These are phyloP conservation scores for Globisporangium canariense DNA, from an alignment of 352 stramenopile species.

Conservation along the genomic window DNA sequence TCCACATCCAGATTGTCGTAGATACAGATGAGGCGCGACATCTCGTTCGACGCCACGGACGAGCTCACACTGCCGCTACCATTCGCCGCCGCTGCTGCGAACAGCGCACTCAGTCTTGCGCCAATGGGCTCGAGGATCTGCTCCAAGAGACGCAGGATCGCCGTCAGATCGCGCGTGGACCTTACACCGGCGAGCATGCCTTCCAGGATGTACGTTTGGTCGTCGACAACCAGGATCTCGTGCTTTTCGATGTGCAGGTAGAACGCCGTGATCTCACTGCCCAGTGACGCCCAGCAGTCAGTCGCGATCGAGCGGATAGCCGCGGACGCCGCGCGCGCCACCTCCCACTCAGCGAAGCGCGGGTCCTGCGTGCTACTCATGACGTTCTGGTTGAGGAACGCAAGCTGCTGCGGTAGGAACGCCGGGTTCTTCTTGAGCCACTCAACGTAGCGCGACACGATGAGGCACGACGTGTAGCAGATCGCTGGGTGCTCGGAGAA, in stretches of 20 bases:
- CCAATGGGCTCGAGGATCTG: conserved; percentile 68
- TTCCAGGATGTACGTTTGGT: conserved; percentile 85
- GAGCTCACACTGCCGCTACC: conserved; percentile 30
- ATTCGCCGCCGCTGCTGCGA: conserved; percentile 26
- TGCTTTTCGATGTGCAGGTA: conserved; percentile 74
- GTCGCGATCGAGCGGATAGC: conserved; percentile 70
- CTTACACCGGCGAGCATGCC: conserved; percentile 65
- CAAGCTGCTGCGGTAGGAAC: conserved; percentile 50
- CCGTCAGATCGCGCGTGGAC: conserved; percentile 38
- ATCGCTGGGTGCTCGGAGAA: conserved; percentile 77
- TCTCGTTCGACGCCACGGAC: conserved; percentile 48
- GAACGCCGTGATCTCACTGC: conserved; percentile 63
- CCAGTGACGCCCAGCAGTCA: conserved; percentile 73
- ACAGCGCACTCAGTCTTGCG: conserved; percentile 40
- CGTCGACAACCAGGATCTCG: conserved; percentile 66
- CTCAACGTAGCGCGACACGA: conserved; percentile 77
- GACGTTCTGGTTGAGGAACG: conserved; percentile 73
- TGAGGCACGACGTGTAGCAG: conserved; percentile 82
- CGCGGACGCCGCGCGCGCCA: conserved; percentile 63
- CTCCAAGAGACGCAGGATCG: conserved; percentile 52
- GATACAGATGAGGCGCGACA: conserved; percentile 79
- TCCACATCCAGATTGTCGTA: conserved; percentile 73
- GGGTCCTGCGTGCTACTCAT: conserved; percentile 45
- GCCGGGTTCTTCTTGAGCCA: conserved; percentile 57
- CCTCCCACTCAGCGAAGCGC: conserved; percentile 66